Evolutionary conservation across 768 basidiomycete genomes (phyloP).

Genomic region (Termitomyces eurrhizus): DNA sequence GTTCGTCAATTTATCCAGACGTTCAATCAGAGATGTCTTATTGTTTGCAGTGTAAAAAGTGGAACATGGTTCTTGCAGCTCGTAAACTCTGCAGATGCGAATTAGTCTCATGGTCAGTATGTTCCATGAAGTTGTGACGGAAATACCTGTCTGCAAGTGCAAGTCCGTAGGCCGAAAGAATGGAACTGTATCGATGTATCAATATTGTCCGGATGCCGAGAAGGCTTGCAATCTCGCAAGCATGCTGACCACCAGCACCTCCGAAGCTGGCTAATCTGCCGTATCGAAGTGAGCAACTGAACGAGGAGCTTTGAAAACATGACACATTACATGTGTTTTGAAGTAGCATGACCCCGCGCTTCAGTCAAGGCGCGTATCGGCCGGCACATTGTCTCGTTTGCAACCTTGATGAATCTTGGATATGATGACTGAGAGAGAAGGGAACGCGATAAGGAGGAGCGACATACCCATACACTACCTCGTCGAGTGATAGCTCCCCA

Average conservation of each 20-base stretch:
- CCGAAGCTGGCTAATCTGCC: conserved; percentile 80
- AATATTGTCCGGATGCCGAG: conserved; percentile 86
- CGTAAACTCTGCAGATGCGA: conserved; percentile 57
- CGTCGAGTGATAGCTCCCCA: conserved; percentile 64
- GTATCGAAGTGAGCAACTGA: not conserved
- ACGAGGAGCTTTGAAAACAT: not conserved
- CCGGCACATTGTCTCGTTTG: conserved; percentile 94
- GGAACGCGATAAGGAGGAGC: not conserved
- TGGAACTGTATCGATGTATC: conserved; percentile 89
- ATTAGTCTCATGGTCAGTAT: not conserved
- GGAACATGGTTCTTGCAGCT: conserved; percentile 88
- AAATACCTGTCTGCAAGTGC: conserved; percentile 73
- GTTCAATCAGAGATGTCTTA: conserved; percentile 47
- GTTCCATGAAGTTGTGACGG: not conserved
- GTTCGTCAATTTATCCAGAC: conserved; percentile 64
- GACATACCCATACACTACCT: conserved; percentile 80
- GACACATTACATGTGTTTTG: conserved; percentile 55
- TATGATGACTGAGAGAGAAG: not conserved
- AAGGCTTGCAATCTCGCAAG: conserved; percentile 84
- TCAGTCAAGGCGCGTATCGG: conserved; percentile 92
- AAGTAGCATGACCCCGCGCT: conserved; percentile 79
- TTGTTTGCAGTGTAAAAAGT: conserved; percentile 67
- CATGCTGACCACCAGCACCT: conserved; percentile 89
- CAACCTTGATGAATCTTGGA: conserved; percentile 86
- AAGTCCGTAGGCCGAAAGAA: conserved; percentile 92